These are phyloP conservation scores for Tolypocladium pustulatum DNA, from an alignment of 2,329 filamentous ascomycete species.

Conservation along the genomic window DNA sequence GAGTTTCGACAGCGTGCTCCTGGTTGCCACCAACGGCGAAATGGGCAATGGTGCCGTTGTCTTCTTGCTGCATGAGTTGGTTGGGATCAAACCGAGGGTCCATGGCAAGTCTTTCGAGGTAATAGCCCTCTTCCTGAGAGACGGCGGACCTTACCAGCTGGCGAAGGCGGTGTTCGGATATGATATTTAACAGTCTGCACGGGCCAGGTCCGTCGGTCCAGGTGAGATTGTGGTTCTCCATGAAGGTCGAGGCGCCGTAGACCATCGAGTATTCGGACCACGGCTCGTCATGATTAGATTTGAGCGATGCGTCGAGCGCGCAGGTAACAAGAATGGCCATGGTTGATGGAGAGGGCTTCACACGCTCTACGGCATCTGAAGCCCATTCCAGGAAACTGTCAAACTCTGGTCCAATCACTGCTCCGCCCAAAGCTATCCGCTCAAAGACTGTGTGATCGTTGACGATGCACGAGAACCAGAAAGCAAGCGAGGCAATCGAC, in stretches of 20 bases:
- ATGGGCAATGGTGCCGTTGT: slow-evolving; percentile 19
- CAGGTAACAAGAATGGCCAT: neutral
- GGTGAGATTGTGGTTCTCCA: slow-evolving; percentile 1
- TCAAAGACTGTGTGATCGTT: slow-evolving; percentile 14
- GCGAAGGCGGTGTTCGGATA: slow-evolving; percentile 11
- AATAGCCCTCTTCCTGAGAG: slow-evolving; percentile 12
- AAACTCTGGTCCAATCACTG: slow-evolving; percentile 9
- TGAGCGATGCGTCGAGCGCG: neutral
- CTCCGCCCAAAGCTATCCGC: slow-evolving; percentile 7
- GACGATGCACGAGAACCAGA: slow-evolving; percentile 15
- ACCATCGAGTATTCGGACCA: neutral
- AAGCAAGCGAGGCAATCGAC: slow-evolving; percentile 12
- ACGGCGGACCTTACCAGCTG: slow-evolving; percentile 13
- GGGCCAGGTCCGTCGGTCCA: slow-evolving; percentile 5
- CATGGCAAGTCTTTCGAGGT: slow-evolving; percentile 15
- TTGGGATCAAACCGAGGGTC: slow-evolving; percentile 22
- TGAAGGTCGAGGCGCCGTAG: slow-evolving; percentile 7
- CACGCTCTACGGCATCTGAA: slow-evolving; percentile 2
- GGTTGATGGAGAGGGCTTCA: slow-evolving; percentile 2
- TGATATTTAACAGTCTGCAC: slow-evolving; percentile 1
- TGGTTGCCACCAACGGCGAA: slow-evolving; percentile 15
- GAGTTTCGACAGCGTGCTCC: slow-evolving; percentile 14
- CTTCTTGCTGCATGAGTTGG: slow-evolving; percentile 5
- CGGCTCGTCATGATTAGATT: neutral
- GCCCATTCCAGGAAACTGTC: slow-evolving; percentile 7